Percentiles rank a stretch among this genome's conserved stretches.
phyloP scores from a whole-genome alignment of 2,329 filamentous ascomycete genomes.

The Nigrograna mackinnonii region DNA sequence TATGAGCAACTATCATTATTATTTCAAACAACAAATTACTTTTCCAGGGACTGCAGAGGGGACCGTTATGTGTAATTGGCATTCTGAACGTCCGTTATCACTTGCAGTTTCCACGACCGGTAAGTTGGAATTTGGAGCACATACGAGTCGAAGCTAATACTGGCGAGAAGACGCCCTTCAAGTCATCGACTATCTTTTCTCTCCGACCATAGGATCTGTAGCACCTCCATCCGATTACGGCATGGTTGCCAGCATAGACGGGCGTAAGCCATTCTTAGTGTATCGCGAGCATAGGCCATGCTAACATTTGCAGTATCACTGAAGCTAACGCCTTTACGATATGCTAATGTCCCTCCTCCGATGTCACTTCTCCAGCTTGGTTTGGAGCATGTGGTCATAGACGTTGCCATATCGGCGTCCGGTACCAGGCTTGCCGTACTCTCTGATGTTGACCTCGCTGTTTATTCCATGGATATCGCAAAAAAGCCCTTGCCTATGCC shows the following conservation, averaged over 20 bases:
- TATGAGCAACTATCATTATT: slow-evolving; percentile 97
- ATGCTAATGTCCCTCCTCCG: slow-evolving; percentile 86
- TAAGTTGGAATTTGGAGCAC: slow-evolving; percentile 12
- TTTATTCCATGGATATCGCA: slow-evolving; percentile 71
- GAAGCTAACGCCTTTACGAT: slow-evolving; percentile 83
- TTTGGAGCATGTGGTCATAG: slow-evolving; percentile 65
- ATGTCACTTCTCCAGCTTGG: slow-evolving; percentile 82
- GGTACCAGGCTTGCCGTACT: slow-evolving; percentile 66
- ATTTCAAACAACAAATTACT: slow-evolving; percentile 85
- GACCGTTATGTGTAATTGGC: slow-evolving; percentile 61
- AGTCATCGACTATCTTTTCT: slow-evolving; percentile 69
- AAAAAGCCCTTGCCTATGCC: slow-evolving; percentile 53
- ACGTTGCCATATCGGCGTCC: slow-evolving; percentile 68
- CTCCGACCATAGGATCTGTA: slow-evolving; percentile 70
- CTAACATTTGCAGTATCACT: slow-evolving; percentile 52
- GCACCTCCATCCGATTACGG: slow-evolving; percentile 76
- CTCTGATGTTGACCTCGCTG: slow-evolving; percentile 65
- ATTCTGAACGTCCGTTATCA: slow-evolving; percentile 79
- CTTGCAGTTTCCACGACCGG: slow-evolving; percentile 57
- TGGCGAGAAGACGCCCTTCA: slow-evolving; percentile 52
- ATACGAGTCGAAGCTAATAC: slow-evolving; percentile 1
- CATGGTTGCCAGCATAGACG: slow-evolving; percentile 82
- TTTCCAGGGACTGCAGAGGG: slow-evolving; percentile 22
- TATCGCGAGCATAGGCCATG: no score
- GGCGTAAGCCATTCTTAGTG: slow-evolving; percentile 56